Percentiles rank a stretch among this genome's conserved stretches.
phyloP scores from a whole-genome alignment of 2,329 filamentous ascomycete genomes.

The Gaeumannomyces sp. region DNA sequence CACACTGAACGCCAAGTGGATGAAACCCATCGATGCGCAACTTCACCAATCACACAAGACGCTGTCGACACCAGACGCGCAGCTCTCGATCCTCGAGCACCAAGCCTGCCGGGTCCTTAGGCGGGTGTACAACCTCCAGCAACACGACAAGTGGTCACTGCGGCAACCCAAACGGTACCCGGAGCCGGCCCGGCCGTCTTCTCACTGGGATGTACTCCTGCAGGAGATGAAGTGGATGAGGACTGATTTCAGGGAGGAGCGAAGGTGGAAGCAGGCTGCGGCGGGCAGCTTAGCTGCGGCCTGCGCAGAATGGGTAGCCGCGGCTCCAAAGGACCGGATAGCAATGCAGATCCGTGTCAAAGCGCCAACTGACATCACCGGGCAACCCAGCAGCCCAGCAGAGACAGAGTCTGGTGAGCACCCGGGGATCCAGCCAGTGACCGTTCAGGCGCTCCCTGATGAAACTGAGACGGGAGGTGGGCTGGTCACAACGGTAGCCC shows the following conservation, averaged over 20 bases:
- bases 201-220: slow-evolving; percentile 81
- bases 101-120: slow-evolving; percentile 83
- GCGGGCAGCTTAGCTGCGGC: slow-evolving; percentile 75
- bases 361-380: slow-evolving; percentile 35
- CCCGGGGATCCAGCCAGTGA: too few relatives aligned
- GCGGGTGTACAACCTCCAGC: slow-evolving; percentile 84
- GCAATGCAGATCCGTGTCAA: slow-evolving; percentile 57
- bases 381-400: slow-evolving; percentile 1
- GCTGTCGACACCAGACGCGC: slow-evolving; percentile 76
- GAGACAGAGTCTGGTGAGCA: background rate
- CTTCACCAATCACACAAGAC: slow-evolving; percentile 84
- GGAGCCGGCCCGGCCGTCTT: slow-evolving; percentile 70
- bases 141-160: slow-evolving; percentile 86
- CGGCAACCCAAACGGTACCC: slow-evolving; percentile 78
- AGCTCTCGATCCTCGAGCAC: slow-evolving; percentile 75
- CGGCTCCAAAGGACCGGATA: slow-evolving; percentile 55
- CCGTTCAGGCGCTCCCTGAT: background rate
- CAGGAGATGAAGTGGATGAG: slow-evolving; percentile 98
- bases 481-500: slow-evolving; percentile 44
- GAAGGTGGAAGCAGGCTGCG: slow-evolving; percentile 84
- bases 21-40: slow-evolving; percentile 62
- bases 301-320: slow-evolving; percentile 75
- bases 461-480: background rate
- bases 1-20: slow-evolving; percentile 48
- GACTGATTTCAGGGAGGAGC: slow-evolving; percentile 88